Base-by-base conservation (phyloP, 2,329 filamentous ascomycete genomes). In the Aureobasidium melanogenum region DNA sequence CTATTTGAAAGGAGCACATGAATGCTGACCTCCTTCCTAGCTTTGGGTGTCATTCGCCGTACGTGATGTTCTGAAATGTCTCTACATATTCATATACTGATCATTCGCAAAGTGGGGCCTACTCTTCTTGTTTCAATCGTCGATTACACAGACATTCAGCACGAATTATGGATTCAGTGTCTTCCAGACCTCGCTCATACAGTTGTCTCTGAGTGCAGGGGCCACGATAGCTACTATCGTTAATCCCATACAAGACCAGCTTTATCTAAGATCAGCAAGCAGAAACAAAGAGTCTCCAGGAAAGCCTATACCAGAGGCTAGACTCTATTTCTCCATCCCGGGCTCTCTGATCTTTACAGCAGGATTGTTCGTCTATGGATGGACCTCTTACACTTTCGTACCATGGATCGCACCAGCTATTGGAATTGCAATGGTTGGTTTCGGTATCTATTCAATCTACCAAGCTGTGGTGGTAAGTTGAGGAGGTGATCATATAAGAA, bases 361-460 rank as follows among this genome's bases (percentile, higher is more conserved):
- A 0, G 92, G 92, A 0, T 78, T 96, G 5, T 91, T 92, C 73
- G 85, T 89, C 79, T 91, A 92, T 66, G 88, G 88, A 15, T 91
- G 88, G 81, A 86, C 87, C 0, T 82, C 84, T 0, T 83, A 79
- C 61, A 72, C 80, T 0, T 77, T 76, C 0, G 79, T 86, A 1
- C 88, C 84, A 65, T 93, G 88, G 88, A 86, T 90, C 60, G 83
- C 84, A 0, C 89, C 89, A 0, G 75, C 84, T 0, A 73, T 93
- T 5, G 87, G 85, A 0, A 80, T 96, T 36, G 84, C 80, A 0
- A 82, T 91, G 62, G 86, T 90, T 0, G 93, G 88, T 0, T 88
- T 93, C 78, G 88, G 92, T 28, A 95, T 97, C 66, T 93, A 90
- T 72, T 87, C 85, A 36, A 85, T 97, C 39, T 95, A 95, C 70